A percentile compares a stretch with the other conserved stretches of the same genome.
These are phyloP conservation scores for Symbiodinium natans DNA, from an alignment of 73 alveolate genomes.

Conservation along the genomic window DNA sequence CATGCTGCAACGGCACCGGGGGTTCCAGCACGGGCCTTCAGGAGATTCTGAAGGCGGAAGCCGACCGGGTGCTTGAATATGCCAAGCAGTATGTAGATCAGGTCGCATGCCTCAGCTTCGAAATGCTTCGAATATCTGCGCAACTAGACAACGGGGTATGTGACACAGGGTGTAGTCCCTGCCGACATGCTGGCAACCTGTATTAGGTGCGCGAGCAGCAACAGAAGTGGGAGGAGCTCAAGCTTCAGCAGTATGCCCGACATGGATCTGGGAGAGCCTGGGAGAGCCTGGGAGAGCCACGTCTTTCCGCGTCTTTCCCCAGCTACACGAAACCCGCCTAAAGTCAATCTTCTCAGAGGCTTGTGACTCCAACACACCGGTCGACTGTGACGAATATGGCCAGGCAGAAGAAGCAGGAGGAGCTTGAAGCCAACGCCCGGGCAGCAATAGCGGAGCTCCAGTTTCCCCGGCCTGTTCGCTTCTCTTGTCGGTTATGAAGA, in stretches of 20 bases:
- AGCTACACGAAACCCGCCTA: too few species aligned
- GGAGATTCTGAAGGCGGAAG: conserved; percentile 81
- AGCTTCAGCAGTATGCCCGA: conserved; percentile 31
- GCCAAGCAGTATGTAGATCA: conserved; percentile 93
- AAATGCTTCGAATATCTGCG: too few species aligned
- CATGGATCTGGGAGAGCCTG: not conserved
- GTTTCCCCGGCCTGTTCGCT: not conserved
- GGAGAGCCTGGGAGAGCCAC: too few species aligned
- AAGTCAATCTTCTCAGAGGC: too few species aligned
- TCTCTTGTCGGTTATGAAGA: not conserved
- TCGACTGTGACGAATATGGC: too few species aligned
- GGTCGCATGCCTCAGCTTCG: not conserved
- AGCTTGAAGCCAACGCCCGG: conserved; percentile 64
- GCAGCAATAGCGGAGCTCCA: conserved; percentile 48
- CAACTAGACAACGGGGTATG: too few species aligned
- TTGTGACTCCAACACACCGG: too few species aligned
- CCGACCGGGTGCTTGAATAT: conserved; percentile 71
- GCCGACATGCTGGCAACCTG: too few species aligned
- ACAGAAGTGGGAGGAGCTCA: conserved; percentile 86
- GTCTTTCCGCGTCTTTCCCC: too few species aligned
- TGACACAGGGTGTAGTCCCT: too few species aligned
- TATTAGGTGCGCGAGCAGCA: conserved; percentile 83
- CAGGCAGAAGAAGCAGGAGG: conserved; percentile 79
- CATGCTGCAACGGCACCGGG: too few species aligned
- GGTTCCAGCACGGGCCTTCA: too few species aligned